phyloP scores from a whole-genome alignment of 495 filamentous ascomycete genomes.

The Neurospora sp. region DNA sequence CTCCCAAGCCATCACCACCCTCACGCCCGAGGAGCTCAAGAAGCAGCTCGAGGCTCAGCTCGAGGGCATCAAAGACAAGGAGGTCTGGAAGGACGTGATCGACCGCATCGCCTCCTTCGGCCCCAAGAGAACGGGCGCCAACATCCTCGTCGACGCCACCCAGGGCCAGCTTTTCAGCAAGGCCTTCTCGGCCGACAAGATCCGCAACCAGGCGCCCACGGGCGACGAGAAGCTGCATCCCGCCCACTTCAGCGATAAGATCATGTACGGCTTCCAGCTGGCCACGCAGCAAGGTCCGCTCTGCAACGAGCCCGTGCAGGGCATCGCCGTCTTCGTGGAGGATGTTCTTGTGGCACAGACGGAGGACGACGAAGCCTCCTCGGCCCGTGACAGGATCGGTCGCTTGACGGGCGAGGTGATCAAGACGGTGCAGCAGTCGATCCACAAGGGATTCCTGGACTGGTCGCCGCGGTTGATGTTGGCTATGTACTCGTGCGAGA shows the following conservation, averaged over 20 bases:
- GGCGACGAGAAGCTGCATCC: slow-evolving; percentile 49
- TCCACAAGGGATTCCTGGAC: slow-evolving; percentile 81
- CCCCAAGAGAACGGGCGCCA: slow-evolving; percentile 74
- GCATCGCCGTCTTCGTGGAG: slow-evolving; percentile 85
- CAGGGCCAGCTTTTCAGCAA: slow-evolving; percentile 59
- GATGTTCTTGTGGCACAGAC: slow-evolving; percentile 47
- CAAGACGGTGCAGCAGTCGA: slow-evolving; percentile 74
- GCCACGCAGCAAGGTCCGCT: slow-evolving; percentile 82
- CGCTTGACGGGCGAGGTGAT: slow-evolving; percentile 86
- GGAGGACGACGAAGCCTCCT: slow-evolving; percentile 44
- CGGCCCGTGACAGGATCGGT: slow-evolving; percentile 57
- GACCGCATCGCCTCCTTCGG: slow-evolving; percentile 85
- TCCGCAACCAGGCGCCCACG: slow-evolving; percentile 20
- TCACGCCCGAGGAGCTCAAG: slow-evolving; percentile 68
- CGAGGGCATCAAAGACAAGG: slow-evolving; percentile 50
- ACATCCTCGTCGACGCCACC: slow-evolving; percentile 81
- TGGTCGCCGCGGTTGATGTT: slow-evolving; percentile 90
- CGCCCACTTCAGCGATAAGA: slow-evolving; percentile 76
- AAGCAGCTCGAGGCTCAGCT: slow-evolving; percentile 58
- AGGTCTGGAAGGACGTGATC: slow-evolving; percentile 66
- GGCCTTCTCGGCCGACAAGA: slow-evolving; percentile 48
- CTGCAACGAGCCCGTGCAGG: slow-evolving; percentile 89
- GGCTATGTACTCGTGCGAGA: slow-evolving; percentile 97
- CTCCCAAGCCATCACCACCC: slow-evolving; percentile 38
- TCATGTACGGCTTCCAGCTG: slow-evolving; percentile 87